Base-by-base conservation (phyloP, 768 basidiomycete genomes). In the Dentipellis fragilis region DNA sequence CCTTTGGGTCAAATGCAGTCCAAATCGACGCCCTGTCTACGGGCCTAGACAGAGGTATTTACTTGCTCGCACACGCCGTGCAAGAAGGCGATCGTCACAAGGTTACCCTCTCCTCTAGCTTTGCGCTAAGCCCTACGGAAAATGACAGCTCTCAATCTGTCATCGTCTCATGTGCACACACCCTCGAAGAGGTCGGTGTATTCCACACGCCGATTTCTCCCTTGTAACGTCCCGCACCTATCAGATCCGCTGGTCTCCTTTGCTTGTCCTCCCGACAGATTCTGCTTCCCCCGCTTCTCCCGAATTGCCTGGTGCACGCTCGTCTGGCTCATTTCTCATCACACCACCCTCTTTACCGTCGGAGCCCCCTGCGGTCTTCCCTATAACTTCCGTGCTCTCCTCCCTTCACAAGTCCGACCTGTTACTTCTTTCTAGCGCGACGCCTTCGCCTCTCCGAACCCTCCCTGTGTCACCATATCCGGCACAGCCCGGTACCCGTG, bases 381-480 rank as follows among this genome's bases (percentile, higher is more conserved):
- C 79, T 5, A 72, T 80, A 10, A 63, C 73, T 7, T 63, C 70
- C 4, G 68, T 84, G 3, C 70, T 76, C 6, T 80, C 84, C 1
- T 75, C 81, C n/a, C 69, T 85, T 45, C 83, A 80, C 54, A 73
- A 75, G 8, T 78, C 77, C 2, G 84, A 87, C 65, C 65, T 86
- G 21, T 61, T 83, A 10, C 63, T 85, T 17, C 68, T 85, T 34
- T 60, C 58, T 58, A 1, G 49, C 52, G 16, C 35, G 48, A 14
- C 37, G 65, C 63, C 49, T 51, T 62, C 49, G 23, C 51, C 68
- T 7, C 64, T 78, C 16, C 73, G 69, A 17, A 67, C 79, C 1
- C 72, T 86, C 4, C 82, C 84, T 3, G 70, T 86, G 19, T 81
- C 80, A 21, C 84, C 81, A 4, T 87, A 84, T 66, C 83, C 85